These are phyloP conservation scores for Trichoderma afroharzianum DNA, from an alignment of 2,329 filamentous ascomycete genomes.

Conservation along the genomic window DNA sequence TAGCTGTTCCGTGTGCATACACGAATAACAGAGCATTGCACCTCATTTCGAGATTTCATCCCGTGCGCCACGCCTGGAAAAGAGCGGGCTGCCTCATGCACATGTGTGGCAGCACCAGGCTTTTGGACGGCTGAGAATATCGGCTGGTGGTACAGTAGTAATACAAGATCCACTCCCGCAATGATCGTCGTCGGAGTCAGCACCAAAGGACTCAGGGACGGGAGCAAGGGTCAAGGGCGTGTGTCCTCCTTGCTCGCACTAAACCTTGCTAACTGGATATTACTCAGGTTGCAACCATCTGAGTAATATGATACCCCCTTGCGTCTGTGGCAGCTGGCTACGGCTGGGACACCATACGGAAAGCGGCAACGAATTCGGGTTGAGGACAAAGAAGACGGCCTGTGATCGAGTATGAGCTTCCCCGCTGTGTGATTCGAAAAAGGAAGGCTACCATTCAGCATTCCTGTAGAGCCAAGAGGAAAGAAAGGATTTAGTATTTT, in stretches of 20 bases:
- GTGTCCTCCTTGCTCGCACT: not conserved
- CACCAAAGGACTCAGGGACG: not conserved
- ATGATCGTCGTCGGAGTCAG: not conserved
- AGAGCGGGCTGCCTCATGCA: not conserved
- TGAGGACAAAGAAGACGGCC: not conserved
- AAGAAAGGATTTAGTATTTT: not conserved
- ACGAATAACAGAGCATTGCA: not conserved
- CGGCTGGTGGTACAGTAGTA: not conserved
- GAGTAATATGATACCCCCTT: not conserved
- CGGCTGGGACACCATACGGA: not conserved
- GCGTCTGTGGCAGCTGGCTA: not conserved
- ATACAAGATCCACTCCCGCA: not conserved
- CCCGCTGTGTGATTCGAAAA: not conserved
- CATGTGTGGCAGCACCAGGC: not conserved
- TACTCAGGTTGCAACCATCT: slow-evolving; percentile 1
- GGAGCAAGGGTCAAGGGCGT: not conserved
- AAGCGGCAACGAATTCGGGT: not conserved
- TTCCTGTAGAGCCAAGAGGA: not conserved
- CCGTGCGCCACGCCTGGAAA: not conserved
- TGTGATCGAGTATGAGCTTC: not conserved
- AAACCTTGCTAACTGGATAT: not conserved
- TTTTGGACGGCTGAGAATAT: not conserved
- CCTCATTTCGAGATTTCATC: not conserved
- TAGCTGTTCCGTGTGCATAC: not conserved
- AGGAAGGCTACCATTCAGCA: not conserved